These are phyloP conservation scores for Selaginella moellendorffii DNA, from an alignment of 75 land plant genomes.

Conservation along the genomic window DNA sequence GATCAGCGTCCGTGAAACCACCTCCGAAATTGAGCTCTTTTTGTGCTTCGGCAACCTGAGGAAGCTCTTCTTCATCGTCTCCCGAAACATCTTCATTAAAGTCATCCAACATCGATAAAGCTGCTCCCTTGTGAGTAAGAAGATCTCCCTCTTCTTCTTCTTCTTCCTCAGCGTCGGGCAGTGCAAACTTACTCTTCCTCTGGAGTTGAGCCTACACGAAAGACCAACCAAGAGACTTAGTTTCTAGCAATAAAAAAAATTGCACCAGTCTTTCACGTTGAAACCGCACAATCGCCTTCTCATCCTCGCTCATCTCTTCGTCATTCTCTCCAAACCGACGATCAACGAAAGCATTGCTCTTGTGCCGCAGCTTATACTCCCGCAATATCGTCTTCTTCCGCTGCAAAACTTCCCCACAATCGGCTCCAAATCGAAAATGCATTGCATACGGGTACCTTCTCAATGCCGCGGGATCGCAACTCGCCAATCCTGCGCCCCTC, in stretches of 20 bases:
- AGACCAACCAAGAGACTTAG: background rate
- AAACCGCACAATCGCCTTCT: slow-evolving; percentile 69
- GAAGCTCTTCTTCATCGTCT: slow-evolving; percentile 43
- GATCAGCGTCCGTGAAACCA: slow-evolving; percentile 1
- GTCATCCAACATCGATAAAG: slow-evolving; percentile 49
- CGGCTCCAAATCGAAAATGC: background rate
- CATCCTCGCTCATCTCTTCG: slow-evolving; percentile 53
- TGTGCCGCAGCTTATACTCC: slow-evolving; percentile 68
- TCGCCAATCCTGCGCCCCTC: slow-evolving; percentile 57
- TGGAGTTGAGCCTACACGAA: slow-evolving; percentile 33
- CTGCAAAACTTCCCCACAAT: slow-evolving; percentile 18
- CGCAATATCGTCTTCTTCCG: slow-evolving; percentile 67
- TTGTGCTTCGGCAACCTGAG: background rate
- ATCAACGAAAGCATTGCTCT: slow-evolving; percentile 60
- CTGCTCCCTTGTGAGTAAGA: slow-evolving; percentile 28
- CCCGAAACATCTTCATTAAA: slow-evolving; percentile 40
- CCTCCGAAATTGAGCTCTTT: slow-evolving; percentile 26
- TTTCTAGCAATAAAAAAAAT: background rate
- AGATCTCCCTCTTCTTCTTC: slow-evolving; percentile 19
- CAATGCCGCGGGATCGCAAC: slow-evolving; percentile 62
- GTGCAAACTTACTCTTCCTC: slow-evolving; percentile 48
- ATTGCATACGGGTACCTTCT: slow-evolving; percentile 31
- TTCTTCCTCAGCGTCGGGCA: slow-evolving; percentile 78
- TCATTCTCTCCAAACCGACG: slow-evolving; percentile 79
- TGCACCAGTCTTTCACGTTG: slow-evolving; percentile 66